Evolutionary conservation across 257 asterid species (phyloP).

Genomic region (Gentiana straminea): DNA sequence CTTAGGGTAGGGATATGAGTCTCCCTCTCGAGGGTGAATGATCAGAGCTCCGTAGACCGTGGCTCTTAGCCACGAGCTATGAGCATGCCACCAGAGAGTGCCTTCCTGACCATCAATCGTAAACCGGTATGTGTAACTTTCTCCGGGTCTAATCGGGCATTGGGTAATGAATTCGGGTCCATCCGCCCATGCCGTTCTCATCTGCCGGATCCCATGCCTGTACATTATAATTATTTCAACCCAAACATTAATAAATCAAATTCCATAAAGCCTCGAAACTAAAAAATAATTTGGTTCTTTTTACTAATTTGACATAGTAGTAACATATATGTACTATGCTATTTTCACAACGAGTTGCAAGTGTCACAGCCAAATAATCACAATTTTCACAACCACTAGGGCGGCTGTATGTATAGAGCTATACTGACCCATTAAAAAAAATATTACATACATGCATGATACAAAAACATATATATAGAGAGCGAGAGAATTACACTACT

Average conservation of each 20-base stretch:
- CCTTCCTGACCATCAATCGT: conserved; percentile 84
- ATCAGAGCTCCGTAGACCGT: conserved; percentile 77
- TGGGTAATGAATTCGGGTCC: conserved; percentile 88
- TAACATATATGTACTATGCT: too few relatives aligned
- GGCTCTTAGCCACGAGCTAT: conserved; percentile 95
- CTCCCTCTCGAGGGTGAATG: conserved; percentile 59
- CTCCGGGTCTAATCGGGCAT: conserved; percentile 81
- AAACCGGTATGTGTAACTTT: conserved; percentile 65
- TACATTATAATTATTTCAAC: not conserved
- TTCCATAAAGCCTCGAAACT: too few relatives aligned
- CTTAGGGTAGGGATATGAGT: conserved; percentile 65
- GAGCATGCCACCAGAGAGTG: conserved; percentile 98
- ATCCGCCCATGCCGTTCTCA: conserved; percentile 80
- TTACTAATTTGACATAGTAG: too few relatives aligned
- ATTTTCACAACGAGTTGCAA: too few relatives aligned
- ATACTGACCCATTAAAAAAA: too few relatives aligned
- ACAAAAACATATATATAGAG: too few relatives aligned
- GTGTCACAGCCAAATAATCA: too few relatives aligned
- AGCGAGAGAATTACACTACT: too few relatives aligned
- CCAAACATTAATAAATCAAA: not conserved
- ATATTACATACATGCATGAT: too few relatives aligned
- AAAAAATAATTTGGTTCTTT: too few relatives aligned
- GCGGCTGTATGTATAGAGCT: too few relatives aligned
- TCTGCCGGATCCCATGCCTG: conserved; percentile 89
- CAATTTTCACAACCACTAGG: too few relatives aligned